Percentiles rank a stretch among this genome's conserved stretches.
Evolutionary conservation across 768 basidiomycete species (phyloP).

Genomic region (Botryobasidium botryosum): DNA sequence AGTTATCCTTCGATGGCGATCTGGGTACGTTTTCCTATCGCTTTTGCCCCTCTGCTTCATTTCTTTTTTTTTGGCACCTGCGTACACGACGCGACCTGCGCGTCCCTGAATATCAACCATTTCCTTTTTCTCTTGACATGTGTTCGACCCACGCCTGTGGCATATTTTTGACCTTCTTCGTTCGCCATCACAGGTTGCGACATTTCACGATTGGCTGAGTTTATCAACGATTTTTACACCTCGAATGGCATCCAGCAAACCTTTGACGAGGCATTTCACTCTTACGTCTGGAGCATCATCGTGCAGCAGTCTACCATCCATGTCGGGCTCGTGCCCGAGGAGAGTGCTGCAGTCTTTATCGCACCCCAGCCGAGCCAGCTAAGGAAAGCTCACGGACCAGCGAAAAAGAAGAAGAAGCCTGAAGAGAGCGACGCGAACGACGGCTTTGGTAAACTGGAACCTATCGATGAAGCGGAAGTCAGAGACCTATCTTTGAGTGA

Average conservation of each 20-base stretch:
- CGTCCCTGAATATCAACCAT: no score
- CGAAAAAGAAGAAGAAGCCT: no score
- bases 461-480: slow-evolving; percentile 31
- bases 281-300: slow-evolving; percentile 69
- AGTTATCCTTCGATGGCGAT: slow-evolving; percentile 82
- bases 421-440: no score
- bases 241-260: slow-evolving; percentile 27
- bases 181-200: slow-evolving; percentile 42
- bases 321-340: slow-evolving; percentile 52
- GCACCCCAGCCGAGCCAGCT: slow-evolving; percentile 48
- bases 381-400: slow-evolving; percentile 8
- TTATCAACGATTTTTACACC: slow-evolving; percentile 48
- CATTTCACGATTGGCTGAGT: slow-evolving; percentile 51
- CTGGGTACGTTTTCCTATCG: slow-evolving; percentile 64
- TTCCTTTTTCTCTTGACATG: no score
- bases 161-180: slow-evolving; percentile 16
- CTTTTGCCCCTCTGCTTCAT: slow-evolving; percentile 2
- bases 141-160: slow-evolving; percentile 30
- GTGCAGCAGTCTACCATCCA: slow-evolving; percentile 56
- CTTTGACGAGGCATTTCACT: slow-evolving; percentile 58
- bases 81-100: no score
- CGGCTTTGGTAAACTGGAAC: slow-evolving; percentile 27
- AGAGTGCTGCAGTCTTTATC: slow-evolving; percentile 47
- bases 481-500: slow-evolving; percentile 37
- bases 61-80: not conserved